Evolutionary conservation across 1,284 basidiomycete genomes (phyloP).

Genomic region (Vanrija sp.): DNA sequence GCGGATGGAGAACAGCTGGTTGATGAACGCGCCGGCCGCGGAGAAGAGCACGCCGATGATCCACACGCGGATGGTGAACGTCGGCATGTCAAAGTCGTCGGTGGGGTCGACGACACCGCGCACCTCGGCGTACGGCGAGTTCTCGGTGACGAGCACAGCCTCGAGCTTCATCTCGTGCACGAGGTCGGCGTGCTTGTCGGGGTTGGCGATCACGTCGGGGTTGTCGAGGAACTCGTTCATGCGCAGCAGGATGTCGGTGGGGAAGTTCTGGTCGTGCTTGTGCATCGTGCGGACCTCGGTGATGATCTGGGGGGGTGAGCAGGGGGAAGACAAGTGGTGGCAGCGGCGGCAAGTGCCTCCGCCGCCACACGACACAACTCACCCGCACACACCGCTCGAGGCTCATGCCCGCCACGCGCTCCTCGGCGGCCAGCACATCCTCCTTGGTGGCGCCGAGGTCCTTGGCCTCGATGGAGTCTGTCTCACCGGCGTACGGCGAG

Average conservation of each 20-base stretch:
- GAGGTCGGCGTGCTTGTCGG: slow-evolving; percentile 23
- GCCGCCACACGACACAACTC: neutral
- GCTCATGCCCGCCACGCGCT: neutral
- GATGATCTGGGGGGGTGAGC: slow-evolving; percentile 16
- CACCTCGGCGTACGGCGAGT: slow-evolving; percentile 81
- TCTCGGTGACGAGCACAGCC: slow-evolving; percentile 35
- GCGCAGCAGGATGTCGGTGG: slow-evolving; percentile 10
- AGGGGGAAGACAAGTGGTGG: too few relatives aligned
- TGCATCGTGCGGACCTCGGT: slow-evolving; percentile 24
- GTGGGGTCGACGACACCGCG: slow-evolving; percentile 72
- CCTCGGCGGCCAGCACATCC: neutral
- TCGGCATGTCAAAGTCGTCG: slow-evolving; percentile 73
- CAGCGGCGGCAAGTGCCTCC: too few relatives aligned
- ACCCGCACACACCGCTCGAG: slow-evolving; percentile 1
- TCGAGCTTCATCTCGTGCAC: slow-evolving; percentile 35
- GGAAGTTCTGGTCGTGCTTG: slow-evolving; percentile 36
- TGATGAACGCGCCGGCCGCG: slow-evolving; percentile 63
- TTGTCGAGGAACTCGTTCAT: slow-evolving; percentile 28
- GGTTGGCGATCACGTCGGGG: slow-evolving; percentile 22
- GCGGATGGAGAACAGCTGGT: slow-evolving; percentile 53
- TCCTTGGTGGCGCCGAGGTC: slow-evolving; percentile 1
- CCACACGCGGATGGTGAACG: slow-evolving; percentile 82
- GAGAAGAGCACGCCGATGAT: slow-evolving; percentile 56
- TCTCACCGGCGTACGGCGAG: too few relatives aligned
- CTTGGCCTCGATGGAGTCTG: too few relatives aligned